Evolutionary conservation across 495 filamentous ascomycete species (phyloP).

Genomic region (Bombardia bombarda): DNA sequence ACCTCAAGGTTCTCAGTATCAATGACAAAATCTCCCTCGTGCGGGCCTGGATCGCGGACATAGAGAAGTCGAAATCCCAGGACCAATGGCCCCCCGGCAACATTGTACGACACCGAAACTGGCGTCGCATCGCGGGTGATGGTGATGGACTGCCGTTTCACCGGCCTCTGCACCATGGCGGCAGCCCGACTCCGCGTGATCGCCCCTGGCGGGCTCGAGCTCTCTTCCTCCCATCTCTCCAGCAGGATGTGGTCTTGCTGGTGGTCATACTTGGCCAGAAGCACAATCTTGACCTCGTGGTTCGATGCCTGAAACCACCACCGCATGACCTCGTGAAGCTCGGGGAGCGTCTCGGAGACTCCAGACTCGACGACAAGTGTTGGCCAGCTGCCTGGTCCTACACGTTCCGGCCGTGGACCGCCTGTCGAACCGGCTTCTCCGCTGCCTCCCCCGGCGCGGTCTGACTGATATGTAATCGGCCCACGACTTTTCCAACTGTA

Average conservation of each 20-base stretch:
- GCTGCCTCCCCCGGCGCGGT: not conserved
- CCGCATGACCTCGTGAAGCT: not conserved
- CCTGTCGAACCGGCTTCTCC: not conserved
- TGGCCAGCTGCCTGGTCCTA: not conserved
- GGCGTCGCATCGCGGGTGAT: too few relatives aligned
- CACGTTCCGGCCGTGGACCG: not conserved
- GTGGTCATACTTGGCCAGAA: not conserved
- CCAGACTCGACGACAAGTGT: not conserved
- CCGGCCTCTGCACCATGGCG: too few relatives aligned
- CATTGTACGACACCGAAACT: too few relatives aligned
- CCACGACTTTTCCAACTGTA: not conserved
- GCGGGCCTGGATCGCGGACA: too few relatives aligned
- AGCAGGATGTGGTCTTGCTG: not conserved
- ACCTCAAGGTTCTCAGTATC: too few relatives aligned
- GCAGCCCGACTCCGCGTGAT: too few relatives aligned
- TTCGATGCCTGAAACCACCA: not conserved
- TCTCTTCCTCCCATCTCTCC: not conserved
- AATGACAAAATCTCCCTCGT: too few relatives aligned
- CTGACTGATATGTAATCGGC: not conserved
- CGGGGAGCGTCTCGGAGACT: not conserved
- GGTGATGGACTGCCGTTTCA: too few relatives aligned
- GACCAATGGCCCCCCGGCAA: too few relatives aligned
- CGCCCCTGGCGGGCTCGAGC: too few relatives aligned
- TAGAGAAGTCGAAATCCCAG: too few relatives aligned
- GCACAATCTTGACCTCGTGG: slow-evolving; percentile 1